Base-by-base conservation (phyloP, 139 green algal genomes). In the Haematococcus lacustris region DNA sequence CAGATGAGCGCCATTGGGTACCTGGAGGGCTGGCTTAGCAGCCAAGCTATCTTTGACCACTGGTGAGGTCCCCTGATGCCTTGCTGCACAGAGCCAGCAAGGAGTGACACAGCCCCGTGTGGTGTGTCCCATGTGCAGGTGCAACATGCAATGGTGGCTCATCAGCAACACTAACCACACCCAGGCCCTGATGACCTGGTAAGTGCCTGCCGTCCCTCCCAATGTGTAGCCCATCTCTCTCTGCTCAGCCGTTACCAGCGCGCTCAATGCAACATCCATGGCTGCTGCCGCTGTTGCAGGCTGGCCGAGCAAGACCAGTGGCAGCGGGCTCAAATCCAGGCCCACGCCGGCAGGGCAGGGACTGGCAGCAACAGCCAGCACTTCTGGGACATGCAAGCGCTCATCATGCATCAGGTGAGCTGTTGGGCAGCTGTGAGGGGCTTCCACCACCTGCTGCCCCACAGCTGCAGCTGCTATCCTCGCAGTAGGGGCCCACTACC, bases 1-100 rank as follows among this genome's bases (percentile, higher is more conserved):
- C 78, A 89, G 63, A 77, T 83, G 70, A 70, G 77, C 69, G 81
- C 76, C 25, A 84, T 84, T 60, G 87, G 87, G 30, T 91, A 79
- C 64, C 26, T 89, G 40, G 83, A 89, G 37, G 83, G 83, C 35
- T 69, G 23, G 17, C 63, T 69, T 3, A 69, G 37, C 21, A 37
- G 37, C n/a, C 25, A 69, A 26, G 6, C 34, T 3, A 51, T 69
- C 63, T 69, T 25, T 3, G 37, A 69, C 35, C 35, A 69, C 63
- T 69, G 63, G 63, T 51, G 33, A 40, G 28, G 25, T 7, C 6
- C 3, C 60, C 3, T 17, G 32, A 66, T 32, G 32, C 3, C n/a
- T 21, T 38, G 13, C 3, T 5, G 60, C 28, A 39, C 28, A 28
- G 60, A 5, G 3, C 28, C 2, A 66, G 25, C 23, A 40, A 3